Conservation (phyloP, 768 basidiomycete species). For the Pholiota molesta region DNA sequence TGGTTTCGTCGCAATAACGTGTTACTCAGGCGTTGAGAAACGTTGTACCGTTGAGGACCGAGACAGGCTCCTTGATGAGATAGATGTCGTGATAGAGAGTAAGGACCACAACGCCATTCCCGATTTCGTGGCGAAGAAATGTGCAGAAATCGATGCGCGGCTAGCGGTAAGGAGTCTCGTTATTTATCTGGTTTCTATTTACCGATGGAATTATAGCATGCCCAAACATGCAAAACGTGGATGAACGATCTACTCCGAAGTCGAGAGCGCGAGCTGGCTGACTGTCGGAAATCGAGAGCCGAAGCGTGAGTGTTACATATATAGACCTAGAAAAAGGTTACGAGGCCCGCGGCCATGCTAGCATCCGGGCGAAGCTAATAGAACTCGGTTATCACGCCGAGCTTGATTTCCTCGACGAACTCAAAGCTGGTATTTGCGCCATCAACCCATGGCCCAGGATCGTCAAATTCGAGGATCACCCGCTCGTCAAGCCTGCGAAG, state of each 20-base stretch:
- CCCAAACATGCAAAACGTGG: slow-evolving; percentile 10
- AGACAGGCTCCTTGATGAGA: slow-evolving; percentile 22
- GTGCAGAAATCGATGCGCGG: neutral
- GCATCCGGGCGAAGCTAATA: slow-evolving; percentile 14
- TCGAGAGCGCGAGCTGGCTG: slow-evolving; percentile 18
- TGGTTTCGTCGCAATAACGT: too few species aligned
- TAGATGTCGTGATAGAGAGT: neutral
- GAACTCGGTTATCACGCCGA: slow-evolving; percentile 15
- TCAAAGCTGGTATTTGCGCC: neutral
- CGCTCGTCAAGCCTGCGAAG: slow-evolving; percentile 16
- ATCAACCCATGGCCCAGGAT: neutral
- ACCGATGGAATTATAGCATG: slow-evolving; percentile 1
- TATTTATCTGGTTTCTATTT: neutral
- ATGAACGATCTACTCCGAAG: neutral
- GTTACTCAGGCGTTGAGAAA: neutral
- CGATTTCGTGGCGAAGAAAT: slow-evolving; percentile 19
- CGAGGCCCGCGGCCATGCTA: slow-evolving; percentile 1
- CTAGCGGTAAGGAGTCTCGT: neutral
- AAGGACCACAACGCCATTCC: slow-evolving; percentile 5
- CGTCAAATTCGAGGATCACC: neutral
- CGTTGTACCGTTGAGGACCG: slow-evolving; percentile 21
- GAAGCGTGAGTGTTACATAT: slow-evolving; percentile 9
- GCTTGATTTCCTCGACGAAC: slow-evolving; percentile 15
- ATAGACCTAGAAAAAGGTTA: neutral
- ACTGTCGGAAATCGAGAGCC: slow-evolving; percentile 6